Evolutionary conservation across 164 flowering plant species (phyloP).

Genomic region (Malania oleifera): DNA sequence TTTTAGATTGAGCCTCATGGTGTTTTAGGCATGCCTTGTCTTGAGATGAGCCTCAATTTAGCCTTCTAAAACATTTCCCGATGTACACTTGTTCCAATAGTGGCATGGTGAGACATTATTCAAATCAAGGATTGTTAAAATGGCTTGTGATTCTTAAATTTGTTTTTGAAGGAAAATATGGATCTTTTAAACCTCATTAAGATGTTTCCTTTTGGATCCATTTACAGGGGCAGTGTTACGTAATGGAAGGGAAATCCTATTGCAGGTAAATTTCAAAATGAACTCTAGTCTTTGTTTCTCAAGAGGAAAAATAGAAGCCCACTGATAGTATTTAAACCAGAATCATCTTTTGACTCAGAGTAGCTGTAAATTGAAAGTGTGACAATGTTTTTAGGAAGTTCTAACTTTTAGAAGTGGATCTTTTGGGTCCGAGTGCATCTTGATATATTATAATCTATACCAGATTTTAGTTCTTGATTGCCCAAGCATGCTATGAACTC

Average conservation of each 20-base stretch:
- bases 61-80: too few relatives aligned
- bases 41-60: too few relatives aligned
- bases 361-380: neutral
- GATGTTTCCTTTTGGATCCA: slow-evolving; percentile 10
- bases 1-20: too few relatives aligned
- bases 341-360: neutral
- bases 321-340: neutral
- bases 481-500: neutral
- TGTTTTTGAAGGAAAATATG: neutral
- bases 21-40: too few relatives aligned
- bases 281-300: neutral
- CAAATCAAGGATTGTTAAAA: neutral
- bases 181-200: slow-evolving; percentile 6
- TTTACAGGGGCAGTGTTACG: slow-evolving; percentile 50
- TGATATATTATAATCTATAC: neutral
- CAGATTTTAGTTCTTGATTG: neutral
- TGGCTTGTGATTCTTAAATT: neutral
- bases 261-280: slow-evolving; percentile 48
- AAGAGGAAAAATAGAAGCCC: neutral
- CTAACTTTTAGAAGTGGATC: neutral
- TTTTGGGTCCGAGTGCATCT: too few relatives aligned
- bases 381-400: neutral
- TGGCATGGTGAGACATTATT: neutral
- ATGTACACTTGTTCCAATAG: neutral
- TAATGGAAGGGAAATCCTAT: slow-evolving; percentile 65